Evolutionary conservation across 2,329 filamentous ascomycete genomes (phyloP).

Genomic region (Fusarium sp.): DNA sequence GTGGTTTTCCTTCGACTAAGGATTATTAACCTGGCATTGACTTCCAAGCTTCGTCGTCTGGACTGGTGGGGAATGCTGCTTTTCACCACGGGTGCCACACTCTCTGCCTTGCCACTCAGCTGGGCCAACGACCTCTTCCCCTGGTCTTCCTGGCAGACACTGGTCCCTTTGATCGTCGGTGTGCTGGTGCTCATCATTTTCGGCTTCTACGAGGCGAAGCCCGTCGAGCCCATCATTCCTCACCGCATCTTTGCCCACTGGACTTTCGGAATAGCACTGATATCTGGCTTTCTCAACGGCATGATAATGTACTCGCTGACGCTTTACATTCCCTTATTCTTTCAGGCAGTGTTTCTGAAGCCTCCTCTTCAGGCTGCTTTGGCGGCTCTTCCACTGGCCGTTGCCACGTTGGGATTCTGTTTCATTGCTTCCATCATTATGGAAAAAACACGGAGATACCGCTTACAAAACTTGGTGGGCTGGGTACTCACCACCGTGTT

Average conservation of each 20-base stretch:
- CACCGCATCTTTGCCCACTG: neutral
- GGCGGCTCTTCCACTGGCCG: conserved; percentile 5
- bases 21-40: neutral
- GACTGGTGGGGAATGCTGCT: neutral
- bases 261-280: neutral
- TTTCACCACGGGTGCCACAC: neutral
- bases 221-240: neutral
- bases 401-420: conserved; percentile 2
- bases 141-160: neutral
- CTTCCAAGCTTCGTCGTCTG: neutral
- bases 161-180: neutral
- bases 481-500: conserved; percentile 13
- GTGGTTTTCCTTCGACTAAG: neutral
- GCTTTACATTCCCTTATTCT: neutral
- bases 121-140: neutral
- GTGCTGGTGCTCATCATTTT: neutral
- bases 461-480: neutral
- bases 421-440: conserved; percentile 11
- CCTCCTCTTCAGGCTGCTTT: conserved; percentile 8
- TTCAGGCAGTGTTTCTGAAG: neutral
- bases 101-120: neutral
- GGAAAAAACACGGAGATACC: conserved; percentile 4
- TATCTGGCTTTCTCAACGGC: neutral
- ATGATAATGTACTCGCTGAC: neutral
- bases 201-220: neutral